Base-by-base conservation (phyloP, 1,284 basidiomycete species). In the Trametes hirsuta region DNA sequence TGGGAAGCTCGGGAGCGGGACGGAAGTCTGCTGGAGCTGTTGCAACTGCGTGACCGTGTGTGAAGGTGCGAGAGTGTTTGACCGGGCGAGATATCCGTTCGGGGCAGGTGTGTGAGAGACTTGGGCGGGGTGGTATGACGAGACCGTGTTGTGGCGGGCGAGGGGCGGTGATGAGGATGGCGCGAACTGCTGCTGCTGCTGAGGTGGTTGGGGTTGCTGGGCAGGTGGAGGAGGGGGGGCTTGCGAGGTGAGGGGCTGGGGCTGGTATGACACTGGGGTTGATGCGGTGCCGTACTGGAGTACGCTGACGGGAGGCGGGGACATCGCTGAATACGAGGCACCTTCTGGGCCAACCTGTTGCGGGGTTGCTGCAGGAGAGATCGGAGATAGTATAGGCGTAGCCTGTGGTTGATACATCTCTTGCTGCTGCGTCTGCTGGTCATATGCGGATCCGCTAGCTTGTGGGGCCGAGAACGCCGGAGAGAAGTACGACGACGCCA, bases 1-100 rank as follows among this genome's bases (percentile, higher is more conserved):
- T 1, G 91, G 91, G 77, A 94, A 90, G 60, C 82, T 81, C 1
- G 88, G 84, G 9, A 88, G 73, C 39, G 76, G 74, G 12, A 69
- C 70, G 34, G 71, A 63, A 30, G 72, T 62, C 55, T 75, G 67
- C 55, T 72, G 72, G 36, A 72, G 68, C 39, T 76, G 74, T 36
- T 75, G 73, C 49, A 74, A 69, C 50, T 73, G 73, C 49, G 73
- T 72, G 14, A 72, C 71, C 21, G 73, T 62, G 62, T 72, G 69
- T 53, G 70, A 58, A n/a, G 55, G 45, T 1, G 58, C 49, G 48
- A 69, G 52, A 5, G 71, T 71, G 58, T 66, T 70, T 3, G 69
- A 58, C 8, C 71, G 71, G 4, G 55, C 42, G 35, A 68, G 59
- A 46, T 71, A 67, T 3, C 37, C 21, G 51, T 55, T 51, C 1